These are phyloP conservation scores for Cercospora berteroae DNA, from an alignment of 2,329 filamentous ascomycete genomes.

Conservation along the genomic window DNA sequence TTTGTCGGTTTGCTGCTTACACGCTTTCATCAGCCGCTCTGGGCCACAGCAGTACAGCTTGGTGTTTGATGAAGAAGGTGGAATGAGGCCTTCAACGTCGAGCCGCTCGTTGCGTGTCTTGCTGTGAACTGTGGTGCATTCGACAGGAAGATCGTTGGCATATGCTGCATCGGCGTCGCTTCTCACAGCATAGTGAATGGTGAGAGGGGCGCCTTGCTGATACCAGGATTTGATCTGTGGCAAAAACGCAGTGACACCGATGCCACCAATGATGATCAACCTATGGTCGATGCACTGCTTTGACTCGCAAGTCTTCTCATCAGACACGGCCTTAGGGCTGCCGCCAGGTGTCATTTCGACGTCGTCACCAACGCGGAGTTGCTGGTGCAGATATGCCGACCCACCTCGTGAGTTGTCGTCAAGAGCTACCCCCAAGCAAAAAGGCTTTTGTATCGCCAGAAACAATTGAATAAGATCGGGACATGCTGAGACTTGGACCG, in stretches of 20 bases:
- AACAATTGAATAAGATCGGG: conserved; percentile 61
- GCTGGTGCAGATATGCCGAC: conserved; percentile 58
- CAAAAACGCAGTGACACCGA: conserved; percentile 66
- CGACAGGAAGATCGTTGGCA: conserved; percentile 33
- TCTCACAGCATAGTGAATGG: conserved; percentile 60
- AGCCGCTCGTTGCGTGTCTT: conserved; percentile 52
- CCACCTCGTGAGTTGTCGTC: conserved; percentile 59
- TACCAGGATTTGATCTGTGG: conserved; percentile 45
- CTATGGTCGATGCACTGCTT: conserved; percentile 53
- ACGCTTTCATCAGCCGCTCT: conserved; percentile 55
- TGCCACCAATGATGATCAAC: conserved; percentile 63
- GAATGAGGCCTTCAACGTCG: conserved; percentile 51
- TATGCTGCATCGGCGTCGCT: conserved; percentile 56
- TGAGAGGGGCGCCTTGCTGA: conserved; percentile 41
- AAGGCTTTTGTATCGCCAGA: conserved; percentile 49
- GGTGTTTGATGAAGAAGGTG: conserved; percentile 36
- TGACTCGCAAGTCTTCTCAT: conserved; percentile 3
- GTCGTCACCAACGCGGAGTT: conserved; percentile 48
- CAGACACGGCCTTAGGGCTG: conserved; percentile 22
- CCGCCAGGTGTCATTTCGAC: conserved; percentile 43
- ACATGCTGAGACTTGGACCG: conserved; percentile 52
- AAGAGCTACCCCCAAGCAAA: conserved; percentile 60
- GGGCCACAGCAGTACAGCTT: conserved; percentile 64
- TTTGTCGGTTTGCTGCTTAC: conserved; percentile 40
- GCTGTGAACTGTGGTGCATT: conserved; percentile 54